Percentiles rank a stretch among this genome's conserved stretches.
Evolutionary conservation across 257 asterid species (phyloP).

Genomic region (Sherardia arvensis): DNA sequence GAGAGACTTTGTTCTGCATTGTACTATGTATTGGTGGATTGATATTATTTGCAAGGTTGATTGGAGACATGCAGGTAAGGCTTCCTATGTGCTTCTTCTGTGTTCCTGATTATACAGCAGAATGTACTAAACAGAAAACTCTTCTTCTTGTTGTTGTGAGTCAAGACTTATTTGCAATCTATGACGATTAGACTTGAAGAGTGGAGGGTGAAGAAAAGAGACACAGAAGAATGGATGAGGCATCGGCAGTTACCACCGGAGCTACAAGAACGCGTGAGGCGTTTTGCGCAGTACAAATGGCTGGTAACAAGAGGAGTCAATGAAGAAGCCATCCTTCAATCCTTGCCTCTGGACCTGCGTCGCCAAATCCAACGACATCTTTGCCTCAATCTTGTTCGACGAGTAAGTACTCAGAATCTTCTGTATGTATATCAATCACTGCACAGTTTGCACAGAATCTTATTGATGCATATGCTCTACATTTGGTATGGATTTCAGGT

Average conservation of each 20-base stretch:
- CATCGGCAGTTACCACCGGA: constrained; percentile 85
- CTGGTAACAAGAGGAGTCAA: constrained; percentile 91
- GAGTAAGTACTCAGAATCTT: constrained; percentile 39
- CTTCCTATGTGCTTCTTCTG: neutral
- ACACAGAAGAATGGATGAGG: constrained; percentile 98
- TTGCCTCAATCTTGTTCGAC: constrained; percentile 91
- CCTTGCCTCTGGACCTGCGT: constrained; percentile 84
- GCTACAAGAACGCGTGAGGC: constrained; percentile 82
- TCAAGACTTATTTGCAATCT: constrained; percentile 81
- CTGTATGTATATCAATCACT: neutral
- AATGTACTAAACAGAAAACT: constrained; percentile 3
- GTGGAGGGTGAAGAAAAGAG: constrained; percentile 86
- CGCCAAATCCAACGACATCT: constrained; percentile 92
- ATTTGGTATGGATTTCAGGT: constrained; percentile 35
- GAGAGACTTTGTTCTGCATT: constrained; percentile 76
- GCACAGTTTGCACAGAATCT: too few relatives aligned
- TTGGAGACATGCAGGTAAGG: constrained; percentile 91
- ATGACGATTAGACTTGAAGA: constrained; percentile 94
- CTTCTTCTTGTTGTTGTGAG: constrained; percentile 3
- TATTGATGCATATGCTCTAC: neutral
- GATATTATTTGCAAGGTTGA: constrained; percentile 72
- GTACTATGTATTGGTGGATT: constrained; percentile 64
- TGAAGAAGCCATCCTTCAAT: constrained; percentile 60
- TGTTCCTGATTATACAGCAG: neutral
- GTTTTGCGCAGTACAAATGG: constrained; percentile 81